Evolutionary conservation across 192 early-diverging fungal genomes (phyloP), one percentile per base, ranked within the genome.

Genomic region (Umbelopsis ramanniana): DNA sequence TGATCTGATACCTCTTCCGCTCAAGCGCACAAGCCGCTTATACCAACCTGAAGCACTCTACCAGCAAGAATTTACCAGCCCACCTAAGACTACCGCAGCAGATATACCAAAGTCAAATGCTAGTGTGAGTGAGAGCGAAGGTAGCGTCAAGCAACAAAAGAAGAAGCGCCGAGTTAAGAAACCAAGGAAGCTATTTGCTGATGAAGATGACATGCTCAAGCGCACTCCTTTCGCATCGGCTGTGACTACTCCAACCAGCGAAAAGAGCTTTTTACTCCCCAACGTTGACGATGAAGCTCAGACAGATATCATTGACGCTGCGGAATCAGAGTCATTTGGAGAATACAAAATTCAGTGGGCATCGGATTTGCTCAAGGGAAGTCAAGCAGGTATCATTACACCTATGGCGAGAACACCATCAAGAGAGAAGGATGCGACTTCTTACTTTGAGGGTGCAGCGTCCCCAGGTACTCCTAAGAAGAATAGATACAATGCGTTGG

Each of bases 1-100:
- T 43, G 77, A 79, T 37, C 46, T 79, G 26, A 79, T 79, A n/a
- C 77, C 77, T 6, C 70, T 79, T 52, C 54, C 43, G 1, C 52
- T 79, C 17, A 79, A 79, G 47, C 23, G 73, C 19, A 68, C 72
- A 9, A 79, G 77, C 22, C 66, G 63, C 12, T 52, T 79, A 19
- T 37, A 29, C 12, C 57, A 29, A 19, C 14, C 29, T 8, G 57
- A 63, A 37, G 11, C 33, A 19, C 17, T 35, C 19, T 7, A 37
- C 4, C 33, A 37, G 2, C 29, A 29, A 35, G 57, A 63, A n/a
- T 63, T 24, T 6, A 12, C 23, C 24, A 57, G 12, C 29, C 24
- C 26, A 8, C 29, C 57, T 6, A 29, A 63, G 17, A 12, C 57
- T 17, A 17, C 33, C 2, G 3, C 17, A 17, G 9, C 23, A 29